phyloP scores from a whole-genome alignment of 208 protist genomes.

The Kentomonas sorsogonicus region DNA sequence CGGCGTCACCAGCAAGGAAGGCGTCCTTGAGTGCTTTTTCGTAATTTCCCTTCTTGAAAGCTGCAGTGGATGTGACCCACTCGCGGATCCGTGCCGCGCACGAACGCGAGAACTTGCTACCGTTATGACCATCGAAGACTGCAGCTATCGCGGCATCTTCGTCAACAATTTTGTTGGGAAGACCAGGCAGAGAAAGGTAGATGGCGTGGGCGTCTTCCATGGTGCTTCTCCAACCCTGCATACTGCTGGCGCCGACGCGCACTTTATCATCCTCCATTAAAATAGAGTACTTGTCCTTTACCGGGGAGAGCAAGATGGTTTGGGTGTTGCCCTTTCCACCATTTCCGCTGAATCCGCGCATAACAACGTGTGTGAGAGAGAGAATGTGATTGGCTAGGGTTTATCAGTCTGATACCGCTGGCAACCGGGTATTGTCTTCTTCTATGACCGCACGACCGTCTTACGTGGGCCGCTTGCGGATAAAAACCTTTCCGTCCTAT shows the following conservation, averaged over 20 bases:
- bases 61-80: conserved; percentile 56
- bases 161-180: conserved; percentile 48
- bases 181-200: conserved; percentile 70
- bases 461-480: too few relatives aligned
- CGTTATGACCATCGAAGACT: conserved; percentile 88
- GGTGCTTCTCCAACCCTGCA: conserved; percentile 88
- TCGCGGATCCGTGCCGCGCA: conserved; percentile 67
- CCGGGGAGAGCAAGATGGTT: conserved; percentile 60
- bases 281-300: conserved; percentile 88
- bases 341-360: too few relatives aligned
- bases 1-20: conserved; percentile 62
- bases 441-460: too few relatives aligned
- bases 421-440: too few relatives aligned
- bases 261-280: conserved; percentile 90
- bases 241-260: conserved; percentile 83
- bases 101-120: conserved; percentile 73
- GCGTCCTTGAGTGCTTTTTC: conserved; percentile 63
- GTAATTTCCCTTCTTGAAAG: conserved; percentile 57
- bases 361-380: too few relatives aligned
- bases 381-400: too few relatives aligned
- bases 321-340: conserved; percentile 75
- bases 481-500: too few relatives aligned
- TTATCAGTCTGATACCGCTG: too few relatives aligned
- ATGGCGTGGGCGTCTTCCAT: conserved; percentile 89
- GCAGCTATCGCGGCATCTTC: conserved; percentile 78